Percentiles rank a stretch among this genome's conserved stretches.
Conservation (phyloP, 2,329 filamentous ascomycete genomes). For the Exophiala xenobiotica region DNA sequence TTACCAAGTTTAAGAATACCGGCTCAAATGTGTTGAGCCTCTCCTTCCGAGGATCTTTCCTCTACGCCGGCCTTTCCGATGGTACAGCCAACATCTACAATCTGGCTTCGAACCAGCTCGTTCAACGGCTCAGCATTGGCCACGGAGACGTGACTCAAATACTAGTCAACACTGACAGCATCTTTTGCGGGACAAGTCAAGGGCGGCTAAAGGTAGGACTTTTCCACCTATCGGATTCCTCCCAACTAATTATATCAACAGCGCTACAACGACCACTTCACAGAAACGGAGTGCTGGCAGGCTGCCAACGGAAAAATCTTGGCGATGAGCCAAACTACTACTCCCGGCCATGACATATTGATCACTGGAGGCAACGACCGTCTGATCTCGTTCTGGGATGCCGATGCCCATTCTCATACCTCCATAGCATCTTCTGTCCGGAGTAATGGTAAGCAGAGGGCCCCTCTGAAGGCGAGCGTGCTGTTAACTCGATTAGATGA, state of each 20-base stretch:
- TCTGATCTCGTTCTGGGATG: constrained; percentile 83
- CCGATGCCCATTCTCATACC: constrained; percentile 46
- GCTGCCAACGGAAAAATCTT: constrained; percentile 87
- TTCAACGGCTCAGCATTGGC: constrained; percentile 80
- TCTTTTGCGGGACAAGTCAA: constrained; percentile 86
- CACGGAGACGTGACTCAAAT: constrained; percentile 66
- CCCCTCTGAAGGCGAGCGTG: neutral
- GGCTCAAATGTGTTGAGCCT: constrained; percentile 71
- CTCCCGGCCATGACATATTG: constrained; percentile 74
- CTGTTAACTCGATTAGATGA: constrained; percentile 46
- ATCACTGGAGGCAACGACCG: constrained; percentile 94
- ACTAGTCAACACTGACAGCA: constrained; percentile 65
- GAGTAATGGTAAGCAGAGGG: constrained; percentile 52
- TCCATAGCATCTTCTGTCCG: constrained; percentile 40
- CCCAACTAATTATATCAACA: constrained; percentile 35
- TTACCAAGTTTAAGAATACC: constrained; percentile 65
- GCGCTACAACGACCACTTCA: constrained; percentile 79
- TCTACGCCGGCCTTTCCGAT: constrained; percentile 85
- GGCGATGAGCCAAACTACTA: constrained; percentile 72
- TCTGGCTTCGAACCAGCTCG: constrained; percentile 84
- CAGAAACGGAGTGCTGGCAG: constrained; percentile 73
- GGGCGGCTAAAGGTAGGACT: constrained; percentile 74
- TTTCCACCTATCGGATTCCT: neutral
- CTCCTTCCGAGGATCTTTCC: constrained; percentile 82
- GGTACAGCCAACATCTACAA: constrained; percentile 96